Conservation (phyloP, 805 yeast species). For the Candida vaughaniae region DNA sequence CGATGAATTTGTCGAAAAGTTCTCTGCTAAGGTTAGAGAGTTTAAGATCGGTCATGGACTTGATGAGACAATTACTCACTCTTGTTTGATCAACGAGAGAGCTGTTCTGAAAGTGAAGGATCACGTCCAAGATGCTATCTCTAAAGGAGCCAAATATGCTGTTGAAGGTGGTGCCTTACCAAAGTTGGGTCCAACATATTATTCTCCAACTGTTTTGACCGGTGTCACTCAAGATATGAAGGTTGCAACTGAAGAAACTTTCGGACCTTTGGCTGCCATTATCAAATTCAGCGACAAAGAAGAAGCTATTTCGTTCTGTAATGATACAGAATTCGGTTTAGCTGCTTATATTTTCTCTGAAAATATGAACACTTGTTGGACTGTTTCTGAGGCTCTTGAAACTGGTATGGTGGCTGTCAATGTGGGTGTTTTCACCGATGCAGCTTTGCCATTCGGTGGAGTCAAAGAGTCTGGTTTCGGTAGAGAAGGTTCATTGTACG, state of each 20-base stretch:
- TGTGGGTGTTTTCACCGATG: slow-evolving; percentile 56
- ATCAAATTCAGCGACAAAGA: slow-evolving; percentile 53
- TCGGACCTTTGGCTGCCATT: slow-evolving; percentile 64
- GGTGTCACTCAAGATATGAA: slow-evolving; percentile 51
- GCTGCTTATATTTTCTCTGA: slow-evolving; percentile 60
- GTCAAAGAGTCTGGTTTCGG: slow-evolving; percentile 78
- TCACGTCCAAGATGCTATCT: slow-evolving; percentile 53
- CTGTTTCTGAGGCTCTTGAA: slow-evolving; percentile 56
- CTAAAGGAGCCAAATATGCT: slow-evolving; percentile 53
- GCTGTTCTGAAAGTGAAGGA: slow-evolving; percentile 54
- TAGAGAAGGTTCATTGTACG: slow-evolving; percentile 75
- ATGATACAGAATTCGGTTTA: slow-evolving; percentile 55
- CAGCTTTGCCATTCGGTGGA: slow-evolving; percentile 75
- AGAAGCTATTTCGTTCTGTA: slow-evolving; percentile 53
- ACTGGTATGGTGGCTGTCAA: slow-evolving; percentile 67
- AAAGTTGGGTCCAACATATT: slow-evolving; percentile 50
- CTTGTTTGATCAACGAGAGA: slow-evolving; percentile 52
- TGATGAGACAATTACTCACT: slow-evolving; percentile 51
- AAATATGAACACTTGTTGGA: slow-evolving; percentile 48
- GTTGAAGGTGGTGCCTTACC: slow-evolving; percentile 53
- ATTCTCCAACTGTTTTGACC: slow-evolving; percentile 53
- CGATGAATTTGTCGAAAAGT: slow-evolving; percentile 54
- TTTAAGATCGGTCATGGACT: slow-evolving; percentile 60
- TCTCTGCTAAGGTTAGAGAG: slow-evolving; percentile 45
- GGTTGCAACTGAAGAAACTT: slow-evolving; percentile 58